Percentiles rank a stretch among this genome's conserved stretches.
Evolutionary conservation across 352 stramenopile species (phyloP).

Genomic region (Globisporangium polare): DNA sequence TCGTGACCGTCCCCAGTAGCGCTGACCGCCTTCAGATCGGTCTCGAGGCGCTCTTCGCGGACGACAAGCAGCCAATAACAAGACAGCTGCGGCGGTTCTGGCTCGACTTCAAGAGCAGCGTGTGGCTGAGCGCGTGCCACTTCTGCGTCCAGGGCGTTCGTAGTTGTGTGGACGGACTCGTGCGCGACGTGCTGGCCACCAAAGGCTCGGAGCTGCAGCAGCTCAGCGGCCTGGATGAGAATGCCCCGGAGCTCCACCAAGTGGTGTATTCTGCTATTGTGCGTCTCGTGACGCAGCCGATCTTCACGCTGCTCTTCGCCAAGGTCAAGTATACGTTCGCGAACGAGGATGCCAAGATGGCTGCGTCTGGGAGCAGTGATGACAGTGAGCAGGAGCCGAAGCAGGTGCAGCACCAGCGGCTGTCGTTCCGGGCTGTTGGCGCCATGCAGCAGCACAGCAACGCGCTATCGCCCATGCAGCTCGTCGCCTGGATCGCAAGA

Average conservation of each 20-base stretch:
- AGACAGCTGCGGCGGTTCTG: conserved; percentile 42
- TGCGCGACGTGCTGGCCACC: conserved; percentile 29
- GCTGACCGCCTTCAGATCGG: conserved; percentile 36
- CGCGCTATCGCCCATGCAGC: conserved; percentile 15
- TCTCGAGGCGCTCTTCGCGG: conserved; percentile 42
- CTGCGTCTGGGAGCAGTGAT: not conserved
- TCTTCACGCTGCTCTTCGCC: conserved; percentile 31
- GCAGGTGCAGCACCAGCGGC: conserved; percentile 15
- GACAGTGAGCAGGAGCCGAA: not conserved
- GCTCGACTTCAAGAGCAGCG: conserved; percentile 43
- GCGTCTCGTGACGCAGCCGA: conserved; percentile 30
- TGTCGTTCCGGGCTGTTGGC: conserved; percentile 7
- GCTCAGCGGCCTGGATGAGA: conserved; percentile 40
- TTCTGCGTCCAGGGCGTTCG: conserved; percentile 24
- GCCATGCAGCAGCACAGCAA: conserved; percentile 11
- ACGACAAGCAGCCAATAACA: conserved; percentile 32
- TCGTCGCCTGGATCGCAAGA: not conserved
- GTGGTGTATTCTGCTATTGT: conserved; percentile 35
- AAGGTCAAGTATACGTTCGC: conserved; percentile 35
- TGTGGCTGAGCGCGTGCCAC: conserved; percentile 21
- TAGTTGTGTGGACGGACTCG: conserved; percentile 26
- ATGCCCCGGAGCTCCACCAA: conserved; percentile 19
- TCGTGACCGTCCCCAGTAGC: conserved; percentile 24
- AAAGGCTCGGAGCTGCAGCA: conserved; percentile 42
- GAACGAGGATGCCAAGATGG: conserved; percentile 21